These are phyloP conservation scores for Calonectria hawksworthii DNA, from an alignment of 2,329 filamentous ascomycete genomes.

Conservation along the genomic window DNA sequence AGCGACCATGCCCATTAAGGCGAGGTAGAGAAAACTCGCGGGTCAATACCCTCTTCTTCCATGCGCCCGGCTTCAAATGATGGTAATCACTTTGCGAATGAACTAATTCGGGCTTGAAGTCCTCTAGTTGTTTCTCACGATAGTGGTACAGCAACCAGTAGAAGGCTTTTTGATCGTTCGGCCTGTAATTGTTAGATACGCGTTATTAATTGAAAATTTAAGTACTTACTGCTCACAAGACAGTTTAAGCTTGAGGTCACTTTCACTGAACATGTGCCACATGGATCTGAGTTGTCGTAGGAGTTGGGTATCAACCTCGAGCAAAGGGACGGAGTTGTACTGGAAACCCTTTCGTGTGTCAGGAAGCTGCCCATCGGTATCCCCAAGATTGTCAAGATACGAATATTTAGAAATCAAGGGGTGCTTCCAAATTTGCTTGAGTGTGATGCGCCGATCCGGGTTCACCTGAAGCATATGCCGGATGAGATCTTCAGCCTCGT, in stretches of 20 bases:
- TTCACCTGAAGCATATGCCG: slow-evolving; percentile 83
- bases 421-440: slow-evolving; percentile 88
- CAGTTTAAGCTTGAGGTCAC: slow-evolving; percentile 79
- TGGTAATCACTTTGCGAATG: slow-evolving; percentile 95
- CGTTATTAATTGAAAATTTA: not conserved
- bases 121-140: slow-evolving; percentile 86
- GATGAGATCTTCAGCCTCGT: slow-evolving; percentile 83
- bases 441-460: slow-evolving; percentile 82
- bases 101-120: slow-evolving; percentile 85
- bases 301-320: slow-evolving; percentile 85
- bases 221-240: slow-evolving; percentile 71
- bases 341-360: slow-evolving; percentile 73
- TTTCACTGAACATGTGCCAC: slow-evolving; percentile 88
- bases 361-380: slow-evolving; percentile 66
- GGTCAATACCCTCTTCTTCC: slow-evolving; percentile 73
- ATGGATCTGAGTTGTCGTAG: slow-evolving; percentile 89
- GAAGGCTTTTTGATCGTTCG: slow-evolving; percentile 93
- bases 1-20: slow-evolving; percentile 63
- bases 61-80: slow-evolving; percentile 73
- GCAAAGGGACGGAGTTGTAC: slow-evolving; percentile 69
- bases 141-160: slow-evolving; percentile 89
- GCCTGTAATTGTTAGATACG: slow-evolving; percentile 61
- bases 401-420: slow-evolving; percentile 89
- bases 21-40: slow-evolving; percentile 68
- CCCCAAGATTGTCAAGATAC: slow-evolving; percentile 76